phyloP scores from a whole-genome alignment of 2,329 filamentous ascomycete genomes.

The Macrophomina phaseolina region DNA sequence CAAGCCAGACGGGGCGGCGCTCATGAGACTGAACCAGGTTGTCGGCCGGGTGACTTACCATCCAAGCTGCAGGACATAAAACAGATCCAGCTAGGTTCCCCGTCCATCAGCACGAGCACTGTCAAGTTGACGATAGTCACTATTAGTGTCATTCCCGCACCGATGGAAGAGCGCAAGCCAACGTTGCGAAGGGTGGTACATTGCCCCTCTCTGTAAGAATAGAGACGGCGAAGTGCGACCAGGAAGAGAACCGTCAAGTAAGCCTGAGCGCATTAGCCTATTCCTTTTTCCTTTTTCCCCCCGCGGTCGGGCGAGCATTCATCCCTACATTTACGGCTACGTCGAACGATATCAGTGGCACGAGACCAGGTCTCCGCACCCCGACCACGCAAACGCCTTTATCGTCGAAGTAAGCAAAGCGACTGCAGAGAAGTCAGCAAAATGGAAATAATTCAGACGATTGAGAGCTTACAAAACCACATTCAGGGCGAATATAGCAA shows the following conservation, averaged over 20 bases:
- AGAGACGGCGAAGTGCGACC: constrained; percentile 56
- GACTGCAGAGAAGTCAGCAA: neutral
- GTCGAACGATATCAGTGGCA: constrained; percentile 67
- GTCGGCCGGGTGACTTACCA: neutral
- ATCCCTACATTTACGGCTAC: constrained; percentile 59
- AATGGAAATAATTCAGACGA: no score
- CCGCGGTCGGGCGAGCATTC: no score
- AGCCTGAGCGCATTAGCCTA: constrained; percentile 34
- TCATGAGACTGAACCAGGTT: neutral
- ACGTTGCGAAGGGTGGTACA: neutral
- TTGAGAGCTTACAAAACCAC: neutral
- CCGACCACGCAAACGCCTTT: constrained; percentile 62
- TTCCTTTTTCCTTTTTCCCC: no score
- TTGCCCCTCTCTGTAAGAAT: neutral
- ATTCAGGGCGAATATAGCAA: neutral
- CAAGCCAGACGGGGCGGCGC: no score
- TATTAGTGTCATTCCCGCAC: neutral
- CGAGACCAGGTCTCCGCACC: constrained; percentile 63
- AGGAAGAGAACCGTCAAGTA: constrained; percentile 68
- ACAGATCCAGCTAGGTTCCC: constrained; percentile 13
- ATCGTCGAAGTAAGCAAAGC: neutral
- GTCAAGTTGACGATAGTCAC: neutral
- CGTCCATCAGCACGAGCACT: neutral
- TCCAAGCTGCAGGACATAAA: constrained; percentile 9
- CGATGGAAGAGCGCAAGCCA: neutral